These are phyloP conservation scores for Chamaecyparis obtusa DNA, from an alignment of 75 land plant genomes.

Conservation along the genomic window DNA sequence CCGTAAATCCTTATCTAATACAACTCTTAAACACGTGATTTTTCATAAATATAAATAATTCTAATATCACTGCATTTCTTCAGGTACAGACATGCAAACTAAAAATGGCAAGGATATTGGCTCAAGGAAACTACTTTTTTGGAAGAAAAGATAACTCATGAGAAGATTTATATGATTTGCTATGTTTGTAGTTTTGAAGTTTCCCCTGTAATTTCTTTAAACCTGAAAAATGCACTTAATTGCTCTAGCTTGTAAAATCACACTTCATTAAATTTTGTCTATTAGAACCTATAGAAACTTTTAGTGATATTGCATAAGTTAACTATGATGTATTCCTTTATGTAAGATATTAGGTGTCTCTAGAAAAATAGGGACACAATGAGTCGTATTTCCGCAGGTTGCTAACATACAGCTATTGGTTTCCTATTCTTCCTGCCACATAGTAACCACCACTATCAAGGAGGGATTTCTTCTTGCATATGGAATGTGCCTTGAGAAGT, in stretches of 20 bases:
- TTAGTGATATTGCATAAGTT: not conserved
- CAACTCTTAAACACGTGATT: not conserved
- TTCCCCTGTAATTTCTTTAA: not conserved
- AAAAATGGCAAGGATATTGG: not conserved
- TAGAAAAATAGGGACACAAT: not conserved
- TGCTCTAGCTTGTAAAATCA: not conserved
- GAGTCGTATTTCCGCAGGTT: not conserved
- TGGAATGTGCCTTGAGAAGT: not conserved
- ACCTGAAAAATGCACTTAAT: not conserved
- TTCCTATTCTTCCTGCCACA: not conserved
- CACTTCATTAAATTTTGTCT: not conserved
- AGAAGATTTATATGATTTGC: not conserved
- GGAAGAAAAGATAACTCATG: slow-evolving; percentile 5
- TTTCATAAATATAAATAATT: not conserved
- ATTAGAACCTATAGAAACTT: not conserved
- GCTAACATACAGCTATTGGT: not conserved
- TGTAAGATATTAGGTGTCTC: not conserved
- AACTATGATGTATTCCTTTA: not conserved
- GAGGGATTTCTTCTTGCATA: not conserved
- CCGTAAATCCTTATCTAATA: not conserved
- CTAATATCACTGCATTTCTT: not conserved
- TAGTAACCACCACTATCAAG: not conserved
- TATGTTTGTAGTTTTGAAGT: not conserved
- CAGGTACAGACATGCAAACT: not conserved
- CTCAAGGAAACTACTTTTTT: not conserved